Conservation (phyloP, 352 stramenopile species). For the Phytophthora hybrid region DNA sequence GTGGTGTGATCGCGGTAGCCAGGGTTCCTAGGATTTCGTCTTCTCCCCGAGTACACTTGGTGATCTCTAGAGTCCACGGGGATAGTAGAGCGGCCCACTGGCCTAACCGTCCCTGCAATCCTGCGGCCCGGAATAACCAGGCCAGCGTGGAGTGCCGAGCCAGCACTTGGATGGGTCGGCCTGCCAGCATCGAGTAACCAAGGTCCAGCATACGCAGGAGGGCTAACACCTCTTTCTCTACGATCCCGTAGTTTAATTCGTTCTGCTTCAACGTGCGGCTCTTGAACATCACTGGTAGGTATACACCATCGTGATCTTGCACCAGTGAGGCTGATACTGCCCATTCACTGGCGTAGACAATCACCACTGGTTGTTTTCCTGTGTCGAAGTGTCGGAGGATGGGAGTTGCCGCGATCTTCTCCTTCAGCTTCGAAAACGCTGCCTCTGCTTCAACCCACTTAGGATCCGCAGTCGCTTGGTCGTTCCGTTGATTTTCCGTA, state of each 20-base stretch:
- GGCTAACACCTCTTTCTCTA: not conserved
- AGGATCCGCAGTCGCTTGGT: too few relatives aligned
- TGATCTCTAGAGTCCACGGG: not conserved
- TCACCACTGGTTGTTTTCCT: too few relatives aligned
- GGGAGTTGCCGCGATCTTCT: too few relatives aligned
- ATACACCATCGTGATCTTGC: not conserved
- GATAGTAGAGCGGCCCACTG: constrained; percentile 10
- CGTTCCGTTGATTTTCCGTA: too few relatives aligned
- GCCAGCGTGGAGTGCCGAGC: constrained; percentile 6
- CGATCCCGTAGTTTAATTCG: not conserved
- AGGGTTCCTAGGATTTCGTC: constrained; percentile 18
- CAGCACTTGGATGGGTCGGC: not conserved
- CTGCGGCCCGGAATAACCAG: constrained; percentile 1
- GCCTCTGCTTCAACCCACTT: too few relatives aligned
- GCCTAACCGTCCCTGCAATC: not conserved
- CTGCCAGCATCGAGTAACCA: not conserved
- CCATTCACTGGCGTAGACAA: too few relatives aligned
- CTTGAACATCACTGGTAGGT: not conserved
- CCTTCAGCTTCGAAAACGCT: too few relatives aligned
- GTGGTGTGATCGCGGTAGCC: not conserved
- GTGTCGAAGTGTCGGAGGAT: too few relatives aligned
- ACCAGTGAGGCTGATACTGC: not conserved
- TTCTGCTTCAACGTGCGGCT: not conserved
- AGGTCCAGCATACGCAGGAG: not conserved
- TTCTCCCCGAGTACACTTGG: constrained; percentile 16